Evolutionary conservation across 306 rosid species (phyloP), one percentile per base, ranked within the genome.

Genomic region (Vigna hirtella): DNA sequence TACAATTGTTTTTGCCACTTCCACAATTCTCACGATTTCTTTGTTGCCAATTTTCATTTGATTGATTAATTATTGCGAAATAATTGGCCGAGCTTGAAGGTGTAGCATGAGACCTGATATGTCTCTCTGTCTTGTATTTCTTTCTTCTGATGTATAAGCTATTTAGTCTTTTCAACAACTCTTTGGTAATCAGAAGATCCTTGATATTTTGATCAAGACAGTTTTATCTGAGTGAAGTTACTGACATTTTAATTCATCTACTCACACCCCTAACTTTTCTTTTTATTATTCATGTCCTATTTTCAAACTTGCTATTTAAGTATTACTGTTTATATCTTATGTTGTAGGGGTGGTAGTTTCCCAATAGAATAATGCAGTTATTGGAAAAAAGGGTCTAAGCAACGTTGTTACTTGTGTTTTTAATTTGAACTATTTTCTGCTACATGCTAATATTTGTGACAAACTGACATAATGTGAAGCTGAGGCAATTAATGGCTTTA

Each of bases 21-120:
- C 11, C 43, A 42, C 47, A 43, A 36, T 72, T 12, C 43, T 57
- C 67, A 6, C 15, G 57, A 18, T 47, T 3, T 20, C 5, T 56
- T 12, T 71, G 55, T 50, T 66, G 47, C 53, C 2, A 2, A 34
- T 70, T 59, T 18, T 14, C 1, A 7, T 24, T 70, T 16, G 8
- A 2, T 26, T 34, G 40, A 51, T 79, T 49, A 63, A 38, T 61
- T 81, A 64, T 59, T 51, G 67, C 68, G 18, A 51, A 51, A 18
- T 51, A 17, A 42, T 50, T 49, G 66, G 58, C 3, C 73, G 10
- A 13, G 2, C 53, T 64, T 73, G 8, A 9, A 36, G 12, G 45
- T 55, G 40, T n/a, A 28, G 34, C n/a, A 24, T 13, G 42, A 14
- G 43, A 61, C 8, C 24, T 52, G 24, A 52, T 52, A 52, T 52